These are phyloP conservation scores for Fusarium palustre DNA, from an alignment of 2,329 filamentous ascomycete species.

Conservation along the genomic window DNA sequence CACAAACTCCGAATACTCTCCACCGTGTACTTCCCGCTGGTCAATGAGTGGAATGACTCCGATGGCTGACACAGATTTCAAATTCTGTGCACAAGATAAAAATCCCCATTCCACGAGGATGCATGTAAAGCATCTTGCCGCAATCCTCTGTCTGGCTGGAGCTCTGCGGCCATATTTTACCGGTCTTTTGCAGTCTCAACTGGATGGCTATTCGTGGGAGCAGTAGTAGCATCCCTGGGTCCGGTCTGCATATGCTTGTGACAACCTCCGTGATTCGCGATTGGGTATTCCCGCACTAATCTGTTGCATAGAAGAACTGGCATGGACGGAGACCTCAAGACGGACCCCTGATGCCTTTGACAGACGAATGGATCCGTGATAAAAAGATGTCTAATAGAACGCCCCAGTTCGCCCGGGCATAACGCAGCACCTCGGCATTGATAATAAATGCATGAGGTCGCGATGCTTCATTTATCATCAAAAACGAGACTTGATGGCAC, in stretches of 20 bases:
- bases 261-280: background rate
- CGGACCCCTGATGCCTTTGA: background rate
- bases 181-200: background rate
- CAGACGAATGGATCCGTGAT: background rate
- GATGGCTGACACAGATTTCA: background rate
- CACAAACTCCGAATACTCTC: slow-evolving; percentile 18
- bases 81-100: background rate
- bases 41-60: background rate
- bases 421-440: background rate
- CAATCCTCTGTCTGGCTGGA: background rate
- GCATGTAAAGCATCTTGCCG: background rate
- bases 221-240: background rate
- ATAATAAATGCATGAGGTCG: background rate
- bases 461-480: background rate
- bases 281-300: background rate
- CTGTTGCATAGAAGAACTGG: slow-evolving; percentile 1
- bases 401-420: background rate
- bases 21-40: background rate
- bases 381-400: slow-evolving; percentile 7
- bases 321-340: background rate
- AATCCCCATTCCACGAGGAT: background rate
- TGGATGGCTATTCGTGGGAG: background rate
- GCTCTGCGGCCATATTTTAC: slow-evolving; percentile 16
- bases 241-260: background rate
- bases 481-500: background rate